Evolutionary conservation across 352 stramenopile genomes (phyloP).

Genomic region (Globisporangium paddicum): DNA sequence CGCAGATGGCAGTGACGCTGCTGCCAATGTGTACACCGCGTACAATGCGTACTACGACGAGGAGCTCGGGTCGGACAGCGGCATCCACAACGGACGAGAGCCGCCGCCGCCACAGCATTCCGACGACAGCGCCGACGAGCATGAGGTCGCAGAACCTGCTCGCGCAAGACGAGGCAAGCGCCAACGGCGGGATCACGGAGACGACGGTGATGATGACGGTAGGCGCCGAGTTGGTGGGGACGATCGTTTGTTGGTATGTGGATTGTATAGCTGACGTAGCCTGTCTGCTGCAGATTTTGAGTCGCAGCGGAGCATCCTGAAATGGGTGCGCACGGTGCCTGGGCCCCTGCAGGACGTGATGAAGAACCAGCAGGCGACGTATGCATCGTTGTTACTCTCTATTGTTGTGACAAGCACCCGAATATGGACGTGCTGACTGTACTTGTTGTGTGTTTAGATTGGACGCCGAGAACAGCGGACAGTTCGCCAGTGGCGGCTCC

Average conservation of each 20-base stretch:
- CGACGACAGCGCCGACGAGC: not conserved
- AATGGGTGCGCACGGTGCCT: conserved; percentile 69
- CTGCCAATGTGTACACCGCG: conserved; percentile 6
- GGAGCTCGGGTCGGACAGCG: conserved; percentile 1
- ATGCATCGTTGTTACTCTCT: not conserved
- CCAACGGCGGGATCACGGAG: not conserved
- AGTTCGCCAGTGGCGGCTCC: conserved; percentile 37
- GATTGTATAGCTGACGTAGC: not conserved
- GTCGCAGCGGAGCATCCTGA: conserved; percentile 69
- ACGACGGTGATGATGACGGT: not conserved
- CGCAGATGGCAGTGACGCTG: not conserved
- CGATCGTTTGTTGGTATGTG: not conserved
- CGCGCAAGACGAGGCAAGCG: not conserved
- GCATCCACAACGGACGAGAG: not conserved
- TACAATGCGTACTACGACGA: conserved; percentile 18
- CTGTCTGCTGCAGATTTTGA: conserved; percentile 27
- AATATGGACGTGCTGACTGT: not conserved
- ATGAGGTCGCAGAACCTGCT: not conserved
- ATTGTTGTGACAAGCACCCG: not conserved
- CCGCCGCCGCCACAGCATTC: not conserved
- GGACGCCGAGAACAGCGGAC: conserved; percentile 33
- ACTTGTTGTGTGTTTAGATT: conserved; percentile 18
- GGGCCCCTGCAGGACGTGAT: conserved; percentile 74
- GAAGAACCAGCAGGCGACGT: conserved; percentile 59
- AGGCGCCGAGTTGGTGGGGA: too few species aligned